These are phyloP conservation scores for Tulasnella sp. DNA, from an alignment of 768 basidiomycete genomes.

Conservation along the genomic window DNA sequence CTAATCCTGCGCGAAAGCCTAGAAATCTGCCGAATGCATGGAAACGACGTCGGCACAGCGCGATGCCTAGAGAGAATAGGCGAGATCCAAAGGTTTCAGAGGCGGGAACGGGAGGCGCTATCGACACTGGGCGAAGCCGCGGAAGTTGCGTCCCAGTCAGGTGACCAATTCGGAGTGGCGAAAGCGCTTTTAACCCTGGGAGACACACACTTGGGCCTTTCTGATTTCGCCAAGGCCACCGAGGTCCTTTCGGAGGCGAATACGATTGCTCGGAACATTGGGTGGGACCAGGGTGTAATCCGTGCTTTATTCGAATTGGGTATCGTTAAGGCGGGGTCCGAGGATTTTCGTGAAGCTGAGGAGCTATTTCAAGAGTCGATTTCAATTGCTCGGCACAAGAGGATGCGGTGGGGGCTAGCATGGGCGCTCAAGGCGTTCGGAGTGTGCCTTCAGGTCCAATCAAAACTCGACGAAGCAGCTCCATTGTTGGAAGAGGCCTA, in stretches of 20 bases:
- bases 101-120: neutral
- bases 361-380: too few relatives aligned
- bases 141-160: neutral
- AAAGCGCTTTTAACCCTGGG: neutral
- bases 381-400: neutral
- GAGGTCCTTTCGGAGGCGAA: neutral
- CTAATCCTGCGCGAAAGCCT: neutral
- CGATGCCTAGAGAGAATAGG: neutral
- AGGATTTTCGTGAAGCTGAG: too few relatives aligned
- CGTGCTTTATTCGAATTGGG: neutral
- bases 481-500: neutral
- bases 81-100: too few relatives aligned
- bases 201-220: neutral
- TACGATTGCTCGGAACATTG: neutral
- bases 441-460: neutral
- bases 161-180: neutral
- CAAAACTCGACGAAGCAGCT: neutral
- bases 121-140: neutral
- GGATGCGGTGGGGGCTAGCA: neutral
- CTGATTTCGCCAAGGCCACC: neutral
- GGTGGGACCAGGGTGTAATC: neutral
- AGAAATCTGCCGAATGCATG: neutral
- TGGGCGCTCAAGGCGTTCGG: neutral
- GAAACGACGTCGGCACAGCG: neutral
- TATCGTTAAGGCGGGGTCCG: neutral